Evolutionary conservation across 2,329 filamentous ascomycete species (phyloP), one percentile per base, ranked within the genome.

Genomic region (Stagonosporopsis vannaccii): DNA sequence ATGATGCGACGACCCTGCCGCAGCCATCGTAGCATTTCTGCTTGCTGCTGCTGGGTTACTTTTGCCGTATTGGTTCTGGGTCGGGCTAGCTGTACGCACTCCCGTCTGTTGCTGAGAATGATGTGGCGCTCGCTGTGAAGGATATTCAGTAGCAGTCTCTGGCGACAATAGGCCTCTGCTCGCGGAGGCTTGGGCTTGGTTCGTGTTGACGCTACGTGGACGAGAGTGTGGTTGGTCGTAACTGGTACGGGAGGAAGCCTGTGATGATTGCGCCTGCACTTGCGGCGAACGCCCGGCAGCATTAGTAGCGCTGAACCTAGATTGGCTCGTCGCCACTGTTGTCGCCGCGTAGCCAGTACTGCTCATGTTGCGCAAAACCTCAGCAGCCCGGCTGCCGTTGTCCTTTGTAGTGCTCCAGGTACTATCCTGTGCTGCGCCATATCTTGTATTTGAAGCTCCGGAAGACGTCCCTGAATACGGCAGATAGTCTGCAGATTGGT

Each of bases 311-410:
- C 65, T 66, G 58, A 70, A 71, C 22, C 56, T 59, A 6, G 71
- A 15, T 22, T 66, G 66, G 19, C 30, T 63, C n/a, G 52, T 51
- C 13, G 61, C 43, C 9, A 62, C 43, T n/a, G 35, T 53, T 15
- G 50, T 69, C 3, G 63, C 30, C 7, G 63, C 59, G 51, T 73
- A 71, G 8, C 61, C 44, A 4, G 63, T 66, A 41, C 67, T 75
- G 65, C 71, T 74, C 66, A 75, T 71, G 32, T 70, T 72, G 39
- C 56, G 66, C 41, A 75, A 49, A 19, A 70, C 71, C 54, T 76
- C 70, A 26, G 73, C 72, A 26, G 72, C 72, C 22, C 65, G 56
- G 39, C 61, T 71, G 7, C 67, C 69, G 11, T 64, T 67, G 47
- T 73, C 70, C 5, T 61, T 60, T 20, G 61, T 63, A 8, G 51